Conservation (phyloP, 2,329 filamentous ascomycete species). For the Laburnicola sp. region DNA sequence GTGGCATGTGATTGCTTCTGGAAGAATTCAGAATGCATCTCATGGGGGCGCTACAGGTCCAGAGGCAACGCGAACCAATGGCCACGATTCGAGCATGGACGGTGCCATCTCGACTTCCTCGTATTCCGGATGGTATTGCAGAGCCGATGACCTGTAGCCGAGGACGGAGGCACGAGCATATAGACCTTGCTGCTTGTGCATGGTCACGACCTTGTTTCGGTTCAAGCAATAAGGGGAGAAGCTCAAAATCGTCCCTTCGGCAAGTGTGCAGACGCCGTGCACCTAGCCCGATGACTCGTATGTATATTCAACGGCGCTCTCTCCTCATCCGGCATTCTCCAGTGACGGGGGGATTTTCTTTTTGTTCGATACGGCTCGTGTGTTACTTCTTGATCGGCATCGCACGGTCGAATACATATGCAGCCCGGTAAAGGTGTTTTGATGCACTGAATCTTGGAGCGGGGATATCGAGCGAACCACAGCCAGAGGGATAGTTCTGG, state of each 20-base stretch:
- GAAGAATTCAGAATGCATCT: conserved; percentile 29
- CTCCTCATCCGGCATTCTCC: neutral
- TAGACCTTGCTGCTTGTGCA: neutral
- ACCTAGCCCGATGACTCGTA: neutral
- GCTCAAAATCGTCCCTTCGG: too few species aligned
- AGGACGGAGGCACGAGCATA: neutral
- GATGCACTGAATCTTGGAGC: conserved; percentile 11
- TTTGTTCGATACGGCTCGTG: neutral
- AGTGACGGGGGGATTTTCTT: neutral
- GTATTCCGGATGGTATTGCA: conserved; percentile 37
- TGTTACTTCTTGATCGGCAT: neutral
- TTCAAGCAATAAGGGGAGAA: too few species aligned
- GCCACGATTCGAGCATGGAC: conserved; percentile 22
- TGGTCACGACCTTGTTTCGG: neutral
- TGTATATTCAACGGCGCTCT: neutral
- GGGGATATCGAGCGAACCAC: conserved; percentile 18
- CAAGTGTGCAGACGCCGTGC: neutral
- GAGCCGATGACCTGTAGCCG: conserved; percentile 16
- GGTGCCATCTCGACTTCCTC: conserved; percentile 21
- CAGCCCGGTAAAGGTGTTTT: conserved; percentile 15
- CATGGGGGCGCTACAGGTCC: conserved; percentile 23
- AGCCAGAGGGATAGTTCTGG: neutral
- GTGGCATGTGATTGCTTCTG: conserved; percentile 42
- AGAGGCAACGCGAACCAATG: conserved; percentile 22
- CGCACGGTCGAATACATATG: conserved; percentile 8